Evolutionary conservation across 768 basidiomycete species (phyloP).

Genomic region (Phaffia australis): DNA sequence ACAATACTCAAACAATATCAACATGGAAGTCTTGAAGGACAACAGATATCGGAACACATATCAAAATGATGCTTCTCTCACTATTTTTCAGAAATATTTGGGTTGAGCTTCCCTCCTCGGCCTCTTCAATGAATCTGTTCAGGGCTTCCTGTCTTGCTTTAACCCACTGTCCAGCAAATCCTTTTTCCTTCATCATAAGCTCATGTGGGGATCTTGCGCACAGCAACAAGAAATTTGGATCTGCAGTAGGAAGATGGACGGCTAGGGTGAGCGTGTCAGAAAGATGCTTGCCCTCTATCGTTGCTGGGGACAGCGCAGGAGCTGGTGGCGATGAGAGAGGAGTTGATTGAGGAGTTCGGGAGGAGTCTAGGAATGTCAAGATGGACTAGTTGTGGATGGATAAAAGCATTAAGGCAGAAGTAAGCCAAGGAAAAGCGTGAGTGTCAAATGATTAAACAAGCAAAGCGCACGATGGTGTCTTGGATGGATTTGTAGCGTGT

Average conservation of each 20-base stretch:
- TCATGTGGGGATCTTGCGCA: slow-evolving; percentile 52
- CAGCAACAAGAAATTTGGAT: slow-evolving; percentile 52
- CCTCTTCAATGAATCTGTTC: slow-evolving; percentile 9
- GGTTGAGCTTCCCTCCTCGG: slow-evolving; percentile 2
- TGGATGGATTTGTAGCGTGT: slow-evolving; percentile 70
- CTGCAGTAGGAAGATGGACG: slow-evolving; percentile 52
- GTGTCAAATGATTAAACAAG: slow-evolving; percentile 12
- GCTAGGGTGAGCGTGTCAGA: slow-evolving; percentile 47
- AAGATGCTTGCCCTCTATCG: slow-evolving; percentile 52
- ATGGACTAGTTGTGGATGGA: slow-evolving; percentile 46
- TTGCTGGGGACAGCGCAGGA: slow-evolving; percentile 65
- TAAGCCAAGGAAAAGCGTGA: not conserved
- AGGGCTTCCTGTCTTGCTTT: slow-evolving; percentile 47
- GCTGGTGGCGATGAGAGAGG: slow-evolving; percentile 56
- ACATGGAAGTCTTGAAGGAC: not conserved
- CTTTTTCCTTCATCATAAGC: slow-evolving; percentile 45
- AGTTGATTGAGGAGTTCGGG: slow-evolving; percentile 58
- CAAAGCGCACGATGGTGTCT: slow-evolving; percentile 52
- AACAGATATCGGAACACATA: not conserved
- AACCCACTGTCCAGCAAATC: slow-evolving; percentile 39
- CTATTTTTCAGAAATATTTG: slow-evolving; percentile 15
- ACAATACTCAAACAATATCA: not conserved
- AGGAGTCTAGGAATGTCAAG: slow-evolving; percentile 70
- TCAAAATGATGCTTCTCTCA: not conserved
- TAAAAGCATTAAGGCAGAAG: slow-evolving; percentile 20